Conservation (phyloP, 2,329 filamentous ascomycete genomes). For the Penicillium oxalicum region DNA sequence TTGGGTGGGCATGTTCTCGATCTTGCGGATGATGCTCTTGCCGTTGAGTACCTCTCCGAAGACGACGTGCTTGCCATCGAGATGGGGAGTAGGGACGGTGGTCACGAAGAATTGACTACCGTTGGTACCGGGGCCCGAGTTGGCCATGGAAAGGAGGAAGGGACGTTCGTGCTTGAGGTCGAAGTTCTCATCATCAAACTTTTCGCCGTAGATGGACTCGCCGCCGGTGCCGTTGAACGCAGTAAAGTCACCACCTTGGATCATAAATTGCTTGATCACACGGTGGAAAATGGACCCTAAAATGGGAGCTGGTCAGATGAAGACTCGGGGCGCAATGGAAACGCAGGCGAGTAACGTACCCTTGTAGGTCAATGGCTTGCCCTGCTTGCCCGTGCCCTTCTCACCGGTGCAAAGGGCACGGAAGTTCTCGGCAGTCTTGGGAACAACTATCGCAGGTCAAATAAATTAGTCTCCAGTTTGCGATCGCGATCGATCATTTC, state of each 20-base stretch:
- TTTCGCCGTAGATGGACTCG: constrained; percentile 94
- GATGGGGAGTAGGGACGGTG: constrained; percentile 86
- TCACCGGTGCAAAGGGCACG: constrained; percentile 89
- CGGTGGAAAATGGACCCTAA: constrained; percentile 81
- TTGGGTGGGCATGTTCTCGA: constrained; percentile 76
- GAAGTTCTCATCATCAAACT: constrained; percentile 97
- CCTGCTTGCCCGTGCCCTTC: constrained; percentile 74
- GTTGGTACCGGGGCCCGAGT: constrained; percentile 91
- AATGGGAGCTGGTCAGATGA: not conserved
- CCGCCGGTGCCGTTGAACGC: constrained; percentile 89
- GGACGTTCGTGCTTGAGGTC: constrained; percentile 84
- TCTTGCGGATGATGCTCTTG: constrained; percentile 81
- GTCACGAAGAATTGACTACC: constrained; percentile 98
- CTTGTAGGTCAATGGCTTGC: constrained; percentile 89
- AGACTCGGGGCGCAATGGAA: not conserved
- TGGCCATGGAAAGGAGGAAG: constrained; percentile 95
- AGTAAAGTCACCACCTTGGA: constrained; percentile 96
- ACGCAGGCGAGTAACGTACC: constrained; percentile 30
- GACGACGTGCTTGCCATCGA: constrained; percentile 95
- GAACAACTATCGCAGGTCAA: constrained; percentile 54
- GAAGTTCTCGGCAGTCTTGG: constrained; percentile 96
- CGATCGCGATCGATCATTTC: not conserved
- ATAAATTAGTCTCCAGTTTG: not conserved
- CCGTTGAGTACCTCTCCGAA: constrained; percentile 92
- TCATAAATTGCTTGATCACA: constrained; percentile 98